Conservation (phyloP, 2,329 filamentous ascomycete species). For the Venturia aucupariae region DNA sequence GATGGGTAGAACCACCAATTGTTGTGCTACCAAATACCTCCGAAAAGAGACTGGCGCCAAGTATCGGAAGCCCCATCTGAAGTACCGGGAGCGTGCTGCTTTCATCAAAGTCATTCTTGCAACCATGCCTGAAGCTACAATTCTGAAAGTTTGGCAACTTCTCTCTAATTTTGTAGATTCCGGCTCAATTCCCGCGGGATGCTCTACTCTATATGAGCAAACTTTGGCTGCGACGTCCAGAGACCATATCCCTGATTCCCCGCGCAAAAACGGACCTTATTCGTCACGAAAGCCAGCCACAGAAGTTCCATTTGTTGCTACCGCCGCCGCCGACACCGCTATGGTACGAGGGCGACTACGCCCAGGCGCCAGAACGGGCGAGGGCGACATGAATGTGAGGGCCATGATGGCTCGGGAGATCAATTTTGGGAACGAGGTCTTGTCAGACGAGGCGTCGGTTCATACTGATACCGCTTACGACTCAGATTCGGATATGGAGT, state of each 20-base stretch:
- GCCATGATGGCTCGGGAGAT: background rate
- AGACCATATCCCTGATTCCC: background rate
- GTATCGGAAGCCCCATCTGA: background rate
- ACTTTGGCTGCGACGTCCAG: background rate
- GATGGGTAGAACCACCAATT: conserved; percentile 8
- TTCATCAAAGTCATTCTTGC: background rate
- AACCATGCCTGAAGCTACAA: background rate
- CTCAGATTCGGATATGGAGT: background rate
- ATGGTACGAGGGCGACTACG: background rate
- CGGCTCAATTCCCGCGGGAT: background rate
- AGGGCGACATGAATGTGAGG: background rate
- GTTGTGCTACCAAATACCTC: conserved; percentile 7
- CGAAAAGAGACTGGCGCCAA: conserved; percentile 5
- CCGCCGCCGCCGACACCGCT: background rate
- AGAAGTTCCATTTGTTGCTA: background rate
- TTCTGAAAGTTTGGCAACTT: background rate
- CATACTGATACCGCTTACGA: background rate
- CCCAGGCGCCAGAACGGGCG: background rate
- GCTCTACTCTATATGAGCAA: background rate
- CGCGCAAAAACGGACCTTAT: background rate
- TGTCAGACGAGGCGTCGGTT: background rate
- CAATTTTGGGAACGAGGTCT: background rate
- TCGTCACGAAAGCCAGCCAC: background rate
- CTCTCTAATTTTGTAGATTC: background rate
- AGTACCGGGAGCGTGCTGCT: conserved; percentile 2